These are phyloP conservation scores for Hyphopichia fennica DNA, from an alignment of 1,139 yeast genomes.

Conservation along the genomic window DNA sequence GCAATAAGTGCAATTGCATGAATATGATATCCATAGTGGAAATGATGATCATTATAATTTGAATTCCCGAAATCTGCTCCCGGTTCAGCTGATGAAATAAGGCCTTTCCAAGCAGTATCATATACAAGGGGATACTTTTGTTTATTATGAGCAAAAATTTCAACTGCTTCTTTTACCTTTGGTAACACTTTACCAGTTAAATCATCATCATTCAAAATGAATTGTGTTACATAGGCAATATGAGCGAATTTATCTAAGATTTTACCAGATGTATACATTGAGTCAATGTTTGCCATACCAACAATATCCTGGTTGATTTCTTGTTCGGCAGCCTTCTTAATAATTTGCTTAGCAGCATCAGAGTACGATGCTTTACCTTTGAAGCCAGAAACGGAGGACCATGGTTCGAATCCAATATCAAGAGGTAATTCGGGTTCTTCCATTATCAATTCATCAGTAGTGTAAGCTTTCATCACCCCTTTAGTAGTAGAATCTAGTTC, in stretches of 20 bases:
- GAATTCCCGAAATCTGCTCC: constrained; percentile 76
- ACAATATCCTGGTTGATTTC: constrained; percentile 59
- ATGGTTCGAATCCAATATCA: constrained; percentile 57
- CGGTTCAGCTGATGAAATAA: constrained; percentile 65
- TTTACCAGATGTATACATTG: constrained; percentile 78
- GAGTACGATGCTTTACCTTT: constrained; percentile 34
- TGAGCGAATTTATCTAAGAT: constrained; percentile 74
- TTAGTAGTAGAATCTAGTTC: constrained; percentile 64
- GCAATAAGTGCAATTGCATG: constrained; percentile 71
- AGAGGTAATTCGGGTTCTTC: constrained; percentile 48
- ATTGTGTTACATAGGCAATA: constrained; percentile 62
- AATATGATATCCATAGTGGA: constrained; percentile 77
- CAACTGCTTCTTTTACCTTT: constrained; percentile 57
- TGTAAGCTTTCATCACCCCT: constrained; percentile 63
- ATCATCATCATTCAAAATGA: constrained; percentile 48
- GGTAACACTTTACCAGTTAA: constrained; percentile 48
- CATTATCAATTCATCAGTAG: constrained; percentile 51
- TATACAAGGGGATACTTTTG: constrained; percentile 65
- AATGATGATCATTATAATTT: constrained; percentile 78
- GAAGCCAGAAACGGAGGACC: constrained; percentile 42
- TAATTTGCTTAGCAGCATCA: constrained; percentile 32
- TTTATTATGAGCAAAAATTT: constrained; percentile 55
- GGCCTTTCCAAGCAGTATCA: constrained; percentile 73
- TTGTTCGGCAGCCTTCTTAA: constrained; percentile 46
- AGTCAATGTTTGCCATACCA: constrained; percentile 61